Evolutionary conservation across 1,139 yeast species (phyloP), one percentile per base, ranked within the genome.

Genomic region (Yamadazyma diospyri): DNA sequence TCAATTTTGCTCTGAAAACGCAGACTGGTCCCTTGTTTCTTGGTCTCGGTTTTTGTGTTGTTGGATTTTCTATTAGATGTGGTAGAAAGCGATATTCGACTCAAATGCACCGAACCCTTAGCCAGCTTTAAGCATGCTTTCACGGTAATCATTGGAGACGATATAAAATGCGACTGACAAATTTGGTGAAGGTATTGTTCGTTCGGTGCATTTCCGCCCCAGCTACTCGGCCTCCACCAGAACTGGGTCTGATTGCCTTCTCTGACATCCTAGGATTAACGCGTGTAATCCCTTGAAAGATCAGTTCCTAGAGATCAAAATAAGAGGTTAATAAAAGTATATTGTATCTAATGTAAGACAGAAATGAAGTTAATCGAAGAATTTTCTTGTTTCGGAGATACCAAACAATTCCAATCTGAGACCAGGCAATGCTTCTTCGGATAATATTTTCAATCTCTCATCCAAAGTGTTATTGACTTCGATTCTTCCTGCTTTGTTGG

Each of bases 361-460:
- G 16, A 23, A 23, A 9, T 18, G 31, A 22, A 29, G 15, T 29
- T 74, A 89, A 57, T 88, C 94, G 55, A 87, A 86, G 76, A 87
- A 89, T 69, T 86, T 86, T 74, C 97, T 85, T 35, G 92, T 62
- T 38, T 75, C 64, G 18, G 97, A 83, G 38, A 86, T 81, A 35
- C 98, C 98, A 59, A 88, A 92, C 55, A 92, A 68, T 51, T 88
- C 95, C 45, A 83, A 69, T 66, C 97, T 81, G 47, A 94, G 81
- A 35, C 89, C 94, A 33, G 99, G 99, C 48, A 94, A 76, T 6
- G 96, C 85, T 52, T 80, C 86, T 57, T 84, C 84, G 30, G 85
- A 75, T 53, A 92, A 72, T 43, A 94, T 68, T 52, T 79, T 76
- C 55, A 92, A 76, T 64, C 99, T 85, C 69, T 89, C 97, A 53